These are phyloP conservation scores for Neurospora sp. DNA, from an alignment of 495 filamentous ascomycete species.

Conservation along the genomic window DNA sequence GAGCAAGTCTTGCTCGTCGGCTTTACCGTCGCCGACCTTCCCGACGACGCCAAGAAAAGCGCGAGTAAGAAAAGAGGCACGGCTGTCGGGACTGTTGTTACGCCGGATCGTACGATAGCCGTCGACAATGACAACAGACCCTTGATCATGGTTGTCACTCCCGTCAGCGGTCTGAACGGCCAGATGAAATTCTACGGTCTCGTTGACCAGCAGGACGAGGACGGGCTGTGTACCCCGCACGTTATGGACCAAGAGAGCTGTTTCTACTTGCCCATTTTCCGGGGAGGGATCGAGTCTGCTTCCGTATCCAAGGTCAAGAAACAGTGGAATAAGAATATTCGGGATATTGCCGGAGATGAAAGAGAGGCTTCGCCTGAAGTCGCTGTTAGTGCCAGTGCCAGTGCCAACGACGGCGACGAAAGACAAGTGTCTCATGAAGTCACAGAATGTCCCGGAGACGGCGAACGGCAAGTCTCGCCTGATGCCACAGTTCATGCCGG, in stretches of 20 bases:
- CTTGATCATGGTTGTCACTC: not conserved
- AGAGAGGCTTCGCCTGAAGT: not conserved
- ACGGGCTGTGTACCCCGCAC: not conserved
- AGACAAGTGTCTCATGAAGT: not conserved
- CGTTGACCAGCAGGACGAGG: not conserved
- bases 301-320: not conserved
- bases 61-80: not conserved
- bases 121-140: not conserved
- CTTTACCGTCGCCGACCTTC: not conserved
- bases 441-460: not conserved
- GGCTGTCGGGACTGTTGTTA: not conserved
- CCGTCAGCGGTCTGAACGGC: not conserved
- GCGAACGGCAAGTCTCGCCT: not conserved
- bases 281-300: not conserved
- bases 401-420: not conserved
- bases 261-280: not conserved
- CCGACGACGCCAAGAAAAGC: not conserved
- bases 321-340: not conserved
- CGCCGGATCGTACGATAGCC: not conserved
- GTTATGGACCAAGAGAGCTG: not conserved
- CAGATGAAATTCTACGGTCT: not conserved
- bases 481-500: not conserved
- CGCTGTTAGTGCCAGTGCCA: not conserved
- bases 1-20: not conserved
- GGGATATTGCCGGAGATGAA: not conserved